Base-by-base conservation (phyloP, 2,329 filamentous ascomycete genomes). In the Cladosporium oxysporum region DNA sequence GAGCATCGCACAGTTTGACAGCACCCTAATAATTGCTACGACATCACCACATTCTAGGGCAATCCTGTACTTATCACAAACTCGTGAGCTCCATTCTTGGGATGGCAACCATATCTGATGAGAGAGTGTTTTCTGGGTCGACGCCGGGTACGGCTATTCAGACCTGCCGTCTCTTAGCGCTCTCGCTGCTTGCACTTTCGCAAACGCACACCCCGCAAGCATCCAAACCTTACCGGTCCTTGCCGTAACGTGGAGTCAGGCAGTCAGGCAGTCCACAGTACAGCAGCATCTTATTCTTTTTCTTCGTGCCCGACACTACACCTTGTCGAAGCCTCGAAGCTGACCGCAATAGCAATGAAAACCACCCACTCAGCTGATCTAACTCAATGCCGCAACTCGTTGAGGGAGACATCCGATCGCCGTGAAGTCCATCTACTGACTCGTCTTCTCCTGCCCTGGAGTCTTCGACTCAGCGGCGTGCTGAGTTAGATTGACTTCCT, bases 401-500 rank as follows among this genome's bases (percentile, higher is more conserved):
- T n/a, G 21, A 47, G 12, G 41, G n/a, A 47, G 8, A 21, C 18
- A 47, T 21, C 2, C 41, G n/a, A 47, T 7, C n/a, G n/a, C 41
- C 8, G n/a, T 47, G 21, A n/a, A 41, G 12, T 41, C 14, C 35
- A 47, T 47, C 16, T 55, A 55, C 52, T 55, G 31, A 31, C 23
- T 31, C 41, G 37, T 28, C 60, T 62, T 62, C 33, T 53, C 60
- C 16, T 33, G 12, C 23, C 16, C n/a, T 16, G 60, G 47, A 11
- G 33, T 26, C 31, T 49, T 49, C 23, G 23, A 28, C 10, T 44
- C 35, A 23, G 33, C 35, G 28, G 61, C 33, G 35, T 44, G 23
- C 61, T 57, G 21, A 26, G 61, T 63, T 35, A 63, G 18, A 37
- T 63, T 63, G 31, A 63, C 50, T n/a, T 63, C 61, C 33, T 63